These are phyloP conservation scores for Neurospora pannonica DNA, from an alignment of 495 filamentous ascomycete genomes.

Conservation along the genomic window DNA sequence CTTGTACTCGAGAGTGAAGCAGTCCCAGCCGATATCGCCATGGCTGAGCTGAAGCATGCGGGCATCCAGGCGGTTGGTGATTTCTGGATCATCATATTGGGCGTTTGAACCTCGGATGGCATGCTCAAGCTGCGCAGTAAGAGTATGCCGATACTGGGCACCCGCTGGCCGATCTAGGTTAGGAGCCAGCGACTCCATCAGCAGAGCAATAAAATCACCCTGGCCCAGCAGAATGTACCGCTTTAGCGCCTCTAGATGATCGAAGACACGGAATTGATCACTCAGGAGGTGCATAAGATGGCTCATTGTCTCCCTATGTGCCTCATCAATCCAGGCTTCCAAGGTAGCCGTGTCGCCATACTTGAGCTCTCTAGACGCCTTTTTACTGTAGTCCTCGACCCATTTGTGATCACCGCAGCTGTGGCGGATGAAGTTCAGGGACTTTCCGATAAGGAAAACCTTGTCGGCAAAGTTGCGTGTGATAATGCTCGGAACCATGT, in stretches of 20 bases:
- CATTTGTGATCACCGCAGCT: constrained; percentile 87
- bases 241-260: constrained; percentile 86
- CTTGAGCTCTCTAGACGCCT: constrained; percentile 78
- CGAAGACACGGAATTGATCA: constrained; percentile 85
- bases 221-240: constrained; percentile 90
- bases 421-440: constrained; percentile 94
- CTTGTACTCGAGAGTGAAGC: constrained; percentile 98
- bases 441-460: constrained; percentile 94
- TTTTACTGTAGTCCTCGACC: constrained; percentile 95
- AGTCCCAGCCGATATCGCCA: constrained; percentile 98
- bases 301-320: constrained; percentile 95
- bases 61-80: constrained; percentile 83
- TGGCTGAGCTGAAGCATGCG: constrained; percentile 92
- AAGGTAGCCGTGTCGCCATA: constrained; percentile 93
- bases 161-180: constrained; percentile 94
- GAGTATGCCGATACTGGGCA: constrained; percentile 85
- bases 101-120: constrained; percentile 96
- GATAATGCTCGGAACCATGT: constrained; percentile 88
- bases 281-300: constrained; percentile 91
- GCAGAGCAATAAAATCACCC: constrained; percentile 92
- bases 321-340: constrained; percentile 88
- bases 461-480: constrained; percentile 88
- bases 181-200: constrained; percentile 91
- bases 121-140: constrained; percentile 95
- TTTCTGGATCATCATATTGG: constrained; percentile 89